A percentile compares a stretch with the other conserved stretches of the same genome.
phyloP scores from a whole-genome alignment of 148 eudicot genomes.

The Rhododendron williamsianum region DNA sequence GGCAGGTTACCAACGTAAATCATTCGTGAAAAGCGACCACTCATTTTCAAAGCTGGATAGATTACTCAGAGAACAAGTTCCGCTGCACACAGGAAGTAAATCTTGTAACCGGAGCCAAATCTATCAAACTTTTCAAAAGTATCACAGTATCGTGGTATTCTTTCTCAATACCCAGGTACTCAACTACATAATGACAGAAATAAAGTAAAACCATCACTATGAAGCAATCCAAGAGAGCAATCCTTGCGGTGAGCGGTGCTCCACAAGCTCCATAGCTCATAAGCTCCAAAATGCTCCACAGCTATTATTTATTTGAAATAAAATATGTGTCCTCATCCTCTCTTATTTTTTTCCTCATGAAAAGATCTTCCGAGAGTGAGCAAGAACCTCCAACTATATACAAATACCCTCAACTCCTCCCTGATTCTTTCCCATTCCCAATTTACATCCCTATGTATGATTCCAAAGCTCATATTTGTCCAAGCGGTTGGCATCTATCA shows the following conservation, averaged over 20 bases:
- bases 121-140: background rate
- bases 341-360: slow-evolving; percentile 57
- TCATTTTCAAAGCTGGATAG: slow-evolving; percentile 43
- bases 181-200: slow-evolving; percentile 32
- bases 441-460: slow-evolving; percentile 86
- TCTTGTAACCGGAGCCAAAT: background rate
- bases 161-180: slow-evolving; percentile 19
- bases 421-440: slow-evolving; percentile 68
- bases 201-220: slow-evolving; percentile 46
- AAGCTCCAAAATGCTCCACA: slow-evolving; percentile 84
- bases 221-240: slow-evolving; percentile 95
- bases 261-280: slow-evolving; percentile 88
- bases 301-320: slow-evolving; percentile 63
- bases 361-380: slow-evolving; percentile 58
- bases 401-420: slow-evolving; percentile 71
- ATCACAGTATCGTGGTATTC: slow-evolving; percentile 11
- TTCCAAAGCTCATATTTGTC: slow-evolving; percentile 96
- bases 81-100: slow-evolving; percentile 37
- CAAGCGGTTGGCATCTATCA: slow-evolving; percentile 98
- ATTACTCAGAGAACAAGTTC: background rate
- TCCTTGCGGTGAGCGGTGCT: slow-evolving; percentile 82
- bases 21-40: slow-evolving; percentile 85
- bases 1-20: slow-evolving; percentile 99
- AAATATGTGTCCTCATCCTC: slow-evolving; percentile 57
- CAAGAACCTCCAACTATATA: slow-evolving; percentile 59